These are phyloP conservation scores for Mimosa bimucronata DNA, from an alignment of 306 rosid species.

Conservation along the genomic window DNA sequence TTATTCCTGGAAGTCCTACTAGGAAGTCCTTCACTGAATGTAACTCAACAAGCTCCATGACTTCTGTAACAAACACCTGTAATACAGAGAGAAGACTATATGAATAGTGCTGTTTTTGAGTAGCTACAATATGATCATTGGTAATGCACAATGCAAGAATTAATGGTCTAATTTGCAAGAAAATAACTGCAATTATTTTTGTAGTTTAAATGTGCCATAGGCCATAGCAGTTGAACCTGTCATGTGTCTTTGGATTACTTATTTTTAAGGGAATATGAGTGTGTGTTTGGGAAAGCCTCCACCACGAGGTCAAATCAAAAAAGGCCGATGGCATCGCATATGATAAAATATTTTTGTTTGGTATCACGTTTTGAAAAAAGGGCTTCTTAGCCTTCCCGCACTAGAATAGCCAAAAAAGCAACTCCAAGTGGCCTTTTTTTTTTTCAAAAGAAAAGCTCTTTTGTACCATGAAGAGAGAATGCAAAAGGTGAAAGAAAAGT, in stretches of 20 bases:
- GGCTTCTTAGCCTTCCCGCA: too few species aligned
- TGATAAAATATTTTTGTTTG: too few species aligned
- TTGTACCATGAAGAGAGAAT: too few species aligned
- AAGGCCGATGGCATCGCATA: too few species aligned
- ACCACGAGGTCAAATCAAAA: too few species aligned
- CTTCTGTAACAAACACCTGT: slow-evolving; percentile 60
- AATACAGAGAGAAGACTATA: background rate
- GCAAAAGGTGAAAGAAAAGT: too few species aligned
- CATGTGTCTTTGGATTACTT: background rate
- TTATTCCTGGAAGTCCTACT: slow-evolving; percentile 61
- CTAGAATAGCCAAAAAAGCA: too few species aligned
- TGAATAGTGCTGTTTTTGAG: background rate
- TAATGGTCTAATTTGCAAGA: background rate
- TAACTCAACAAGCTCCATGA: slow-evolving; percentile 59
- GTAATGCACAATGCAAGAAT: background rate
- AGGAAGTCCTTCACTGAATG: slow-evolving; percentile 48
- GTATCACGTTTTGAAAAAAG: too few species aligned
- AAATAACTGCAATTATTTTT: background rate
- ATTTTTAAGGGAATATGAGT: too few species aligned
- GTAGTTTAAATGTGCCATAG: background rate
- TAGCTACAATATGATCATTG: background rate
- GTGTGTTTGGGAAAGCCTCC: too few species aligned
- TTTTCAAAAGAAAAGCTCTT: too few species aligned
- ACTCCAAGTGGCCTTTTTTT: too few species aligned
- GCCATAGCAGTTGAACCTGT: background rate